phyloP scores from a whole-genome alignment of 176 grass and related monocot species.

The Puya raimondii region DNA sequence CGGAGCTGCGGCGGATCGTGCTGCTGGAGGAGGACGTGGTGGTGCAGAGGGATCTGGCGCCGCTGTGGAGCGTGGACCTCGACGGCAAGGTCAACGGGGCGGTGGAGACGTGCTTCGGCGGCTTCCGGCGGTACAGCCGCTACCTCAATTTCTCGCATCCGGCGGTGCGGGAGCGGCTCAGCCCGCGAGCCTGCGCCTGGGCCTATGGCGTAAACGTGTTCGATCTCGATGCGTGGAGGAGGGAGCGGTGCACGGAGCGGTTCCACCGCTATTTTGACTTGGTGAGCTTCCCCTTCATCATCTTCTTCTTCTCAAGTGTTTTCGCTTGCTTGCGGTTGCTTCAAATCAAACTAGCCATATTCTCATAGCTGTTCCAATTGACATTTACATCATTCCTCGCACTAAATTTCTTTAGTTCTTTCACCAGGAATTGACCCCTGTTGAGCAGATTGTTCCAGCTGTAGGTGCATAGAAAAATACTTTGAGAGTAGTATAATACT shows the following conservation, averaged over 20 bases:
- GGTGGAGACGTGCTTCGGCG: conserved; percentile 84
- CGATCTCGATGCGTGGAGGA: conserved; percentile 79
- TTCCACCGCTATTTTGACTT: conserved; percentile 87
- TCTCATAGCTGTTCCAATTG: too few relatives aligned
- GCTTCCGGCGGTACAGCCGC: conserved; percentile 64
- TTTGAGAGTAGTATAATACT: too few relatives aligned
- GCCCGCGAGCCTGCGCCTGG: conserved; percentile 66
- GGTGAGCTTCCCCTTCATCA: conserved; percentile 30
- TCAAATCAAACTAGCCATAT: too few relatives aligned
- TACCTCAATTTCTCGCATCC: conserved; percentile 89
- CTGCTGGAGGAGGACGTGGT: conserved; percentile 94
- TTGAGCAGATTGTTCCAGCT: too few relatives aligned
- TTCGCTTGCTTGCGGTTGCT: background rate
- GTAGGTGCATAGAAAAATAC: too few relatives aligned
- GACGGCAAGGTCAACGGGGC: conserved; percentile 90
- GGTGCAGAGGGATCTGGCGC: conserved; percentile 69
- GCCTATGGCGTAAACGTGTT: conserved; percentile 85
- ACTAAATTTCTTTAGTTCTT: too few relatives aligned
- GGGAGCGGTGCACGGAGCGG: conserved; percentile 57
- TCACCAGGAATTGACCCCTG: too few relatives aligned
- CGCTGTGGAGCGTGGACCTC: conserved; percentile 65
- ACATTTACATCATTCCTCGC: too few relatives aligned
- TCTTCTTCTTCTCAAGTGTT: background rate
- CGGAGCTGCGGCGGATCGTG: conserved; percentile 48
- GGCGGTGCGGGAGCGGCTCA: conserved; percentile 48